Evolutionary conservation across 345 rosid species (phyloP).

Genomic region (Citrus inodora): DNA sequence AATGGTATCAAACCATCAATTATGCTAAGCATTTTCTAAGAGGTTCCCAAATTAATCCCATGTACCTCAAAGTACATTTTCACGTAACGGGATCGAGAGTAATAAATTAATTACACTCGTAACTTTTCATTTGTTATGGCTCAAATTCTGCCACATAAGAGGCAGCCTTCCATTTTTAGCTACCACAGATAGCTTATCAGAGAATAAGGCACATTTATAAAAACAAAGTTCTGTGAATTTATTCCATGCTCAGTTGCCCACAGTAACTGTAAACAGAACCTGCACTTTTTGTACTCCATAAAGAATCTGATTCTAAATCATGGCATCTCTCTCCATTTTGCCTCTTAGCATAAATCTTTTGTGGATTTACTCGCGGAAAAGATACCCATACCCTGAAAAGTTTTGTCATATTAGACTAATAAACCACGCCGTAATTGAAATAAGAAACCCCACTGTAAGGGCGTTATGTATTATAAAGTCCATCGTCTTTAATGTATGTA

Average conservation of each 20-base stretch:
- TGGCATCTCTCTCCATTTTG: background rate
- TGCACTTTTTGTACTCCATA: background rate
- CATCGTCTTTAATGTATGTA: no score
- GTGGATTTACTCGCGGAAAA: background rate
- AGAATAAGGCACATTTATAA: background rate
- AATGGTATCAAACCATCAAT: background rate
- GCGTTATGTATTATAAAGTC: no score
- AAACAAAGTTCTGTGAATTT: background rate
- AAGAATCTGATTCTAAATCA: conserved; percentile 20
- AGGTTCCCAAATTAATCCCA: background rate
- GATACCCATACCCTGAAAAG: background rate
- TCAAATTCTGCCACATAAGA: background rate
- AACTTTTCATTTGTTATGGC: background rate
- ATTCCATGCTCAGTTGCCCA: background rate
- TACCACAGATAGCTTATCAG: background rate
- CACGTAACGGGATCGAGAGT: background rate
- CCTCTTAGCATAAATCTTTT: background rate
- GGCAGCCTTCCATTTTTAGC: background rate
- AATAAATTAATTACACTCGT: background rate
- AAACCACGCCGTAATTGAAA: no score
- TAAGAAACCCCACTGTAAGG: no score
- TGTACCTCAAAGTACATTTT: background rate
- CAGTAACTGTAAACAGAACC: background rate
- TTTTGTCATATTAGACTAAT: background rate
- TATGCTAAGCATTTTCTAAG: background rate